Evolutionary conservation across 768 basidiomycete genomes (phyloP).

Genomic region (Suillus occidentalis): DNA sequence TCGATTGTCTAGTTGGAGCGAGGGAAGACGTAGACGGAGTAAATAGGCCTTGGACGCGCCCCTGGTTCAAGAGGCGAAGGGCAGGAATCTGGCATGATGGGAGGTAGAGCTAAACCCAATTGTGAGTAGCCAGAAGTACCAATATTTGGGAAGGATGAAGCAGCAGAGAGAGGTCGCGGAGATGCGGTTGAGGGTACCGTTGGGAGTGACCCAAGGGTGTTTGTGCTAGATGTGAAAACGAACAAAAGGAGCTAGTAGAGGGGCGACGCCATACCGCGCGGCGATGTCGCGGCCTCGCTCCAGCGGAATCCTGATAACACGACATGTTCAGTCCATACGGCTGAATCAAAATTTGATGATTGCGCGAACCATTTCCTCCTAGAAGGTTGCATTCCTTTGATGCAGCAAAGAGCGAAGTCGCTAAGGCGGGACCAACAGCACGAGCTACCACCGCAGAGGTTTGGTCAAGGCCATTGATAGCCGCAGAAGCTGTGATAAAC

Average conservation of each 20-base stretch:
- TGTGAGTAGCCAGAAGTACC: slow-evolving; percentile 46
- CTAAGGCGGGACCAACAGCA: too few relatives aligned
- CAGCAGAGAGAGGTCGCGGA: slow-evolving; percentile 65
- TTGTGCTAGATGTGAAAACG: slow-evolving; percentile 83
- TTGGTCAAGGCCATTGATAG: too few relatives aligned
- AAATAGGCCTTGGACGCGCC: slow-evolving; percentile 82
- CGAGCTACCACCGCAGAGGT: too few relatives aligned
- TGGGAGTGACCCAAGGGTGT: slow-evolving; percentile 68
- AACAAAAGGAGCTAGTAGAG: slow-evolving; percentile 87
- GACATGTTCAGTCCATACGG: slow-evolving; percentile 13
- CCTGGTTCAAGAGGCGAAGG: slow-evolving; percentile 79
- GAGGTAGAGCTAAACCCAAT: slow-evolving; percentile 68
- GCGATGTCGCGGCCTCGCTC: slow-evolving; percentile 94
- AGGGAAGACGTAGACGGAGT: slow-evolving; percentile 77
- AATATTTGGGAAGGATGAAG: slow-evolving; percentile 64
- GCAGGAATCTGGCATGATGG: slow-evolving; percentile 88
- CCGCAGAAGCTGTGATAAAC: too few relatives aligned
- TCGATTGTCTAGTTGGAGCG: slow-evolving; percentile 42
- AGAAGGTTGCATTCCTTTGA: too few relatives aligned
- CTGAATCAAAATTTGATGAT: slow-evolving; percentile 9
- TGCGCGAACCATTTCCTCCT: slow-evolving; percentile 89
- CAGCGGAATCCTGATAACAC: slow-evolving; percentile 80
- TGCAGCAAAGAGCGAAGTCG: too few relatives aligned
- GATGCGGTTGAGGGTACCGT: slow-evolving; percentile 45
- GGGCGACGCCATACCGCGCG: slow-evolving; percentile 86